Conservation (phyloP, 164 flowering plant genomes). For the Vitis labrusca region DNA sequence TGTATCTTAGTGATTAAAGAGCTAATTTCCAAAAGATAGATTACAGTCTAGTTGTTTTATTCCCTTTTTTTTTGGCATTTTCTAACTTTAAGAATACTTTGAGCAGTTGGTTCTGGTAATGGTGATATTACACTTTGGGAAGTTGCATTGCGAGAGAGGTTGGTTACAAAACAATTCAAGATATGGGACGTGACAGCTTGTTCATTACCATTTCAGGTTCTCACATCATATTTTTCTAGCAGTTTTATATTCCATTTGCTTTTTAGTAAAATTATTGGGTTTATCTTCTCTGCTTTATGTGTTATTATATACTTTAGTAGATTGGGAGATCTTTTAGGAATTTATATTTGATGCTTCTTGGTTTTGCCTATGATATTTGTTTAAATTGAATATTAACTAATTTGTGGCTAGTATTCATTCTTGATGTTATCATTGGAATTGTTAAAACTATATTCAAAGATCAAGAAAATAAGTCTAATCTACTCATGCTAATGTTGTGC, state of each 20-base stretch:
- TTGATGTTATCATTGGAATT: background rate
- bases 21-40: background rate
- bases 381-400: background rate
- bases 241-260: background rate
- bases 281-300: background rate
- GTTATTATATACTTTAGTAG: background rate
- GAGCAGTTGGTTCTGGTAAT: slow-evolving; percentile 66
- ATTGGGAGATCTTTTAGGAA: background rate
- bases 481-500: background rate
- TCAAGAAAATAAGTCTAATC: background rate
- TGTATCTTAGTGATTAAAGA: background rate
- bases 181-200: slow-evolving; percentile 59
- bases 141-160: slow-evolving; percentile 57
- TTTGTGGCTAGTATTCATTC: background rate
- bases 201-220: slow-evolving; percentile 64
- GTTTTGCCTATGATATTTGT: too few relatives aligned
- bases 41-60: background rate
- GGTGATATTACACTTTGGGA: slow-evolving; percentile 87
- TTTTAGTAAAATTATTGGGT: background rate
- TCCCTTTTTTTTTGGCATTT: background rate
- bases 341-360: background rate
- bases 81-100: slow-evolving; percentile 9
- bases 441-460: background rate
- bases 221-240: slow-evolving; percentile 1
- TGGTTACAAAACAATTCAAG: slow-evolving; percentile 71